phyloP scores from a whole-genome alignment of 2,329 filamentous ascomycete genomes.

The Aureobasidium sp. region DNA sequence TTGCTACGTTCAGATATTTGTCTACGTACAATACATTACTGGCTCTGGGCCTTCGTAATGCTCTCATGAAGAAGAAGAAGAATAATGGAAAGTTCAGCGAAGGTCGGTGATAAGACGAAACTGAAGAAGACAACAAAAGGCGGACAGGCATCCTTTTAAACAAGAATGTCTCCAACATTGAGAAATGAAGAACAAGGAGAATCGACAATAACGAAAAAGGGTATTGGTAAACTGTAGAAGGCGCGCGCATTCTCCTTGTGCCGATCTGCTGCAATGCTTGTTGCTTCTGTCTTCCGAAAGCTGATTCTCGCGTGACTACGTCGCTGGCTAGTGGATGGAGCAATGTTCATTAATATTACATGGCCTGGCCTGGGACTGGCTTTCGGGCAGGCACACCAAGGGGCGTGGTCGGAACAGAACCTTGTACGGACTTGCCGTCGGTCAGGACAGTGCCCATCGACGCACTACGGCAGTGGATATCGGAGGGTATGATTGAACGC shows the following conservation, averaged over 20 bases:
- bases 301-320: background rate
- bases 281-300: background rate
- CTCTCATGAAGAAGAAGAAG: constrained; percentile 2
- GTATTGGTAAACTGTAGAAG: background rate
- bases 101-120: background rate
- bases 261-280: background rate
- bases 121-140: background rate
- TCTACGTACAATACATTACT: constrained; percentile 14
- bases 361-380: constrained; percentile 40
- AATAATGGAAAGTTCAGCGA: background rate
- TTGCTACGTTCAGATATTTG: background rate
- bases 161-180: background rate
- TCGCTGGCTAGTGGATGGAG: background rate
- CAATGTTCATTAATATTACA: constrained; percentile 23
- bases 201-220: background rate
- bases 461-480: constrained; percentile 12
- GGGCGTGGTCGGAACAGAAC: background rate
- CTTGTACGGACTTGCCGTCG: background rate
- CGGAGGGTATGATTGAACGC: background rate
- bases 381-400: constrained; percentile 33
- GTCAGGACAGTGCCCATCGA: constrained; percentile 4
- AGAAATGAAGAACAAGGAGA: constrained; percentile 5
- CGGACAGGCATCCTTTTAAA: background rate
- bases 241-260: background rate
- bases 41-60: constrained; percentile 10